Evolutionary conservation across 192 early-diverging fungal genomes (phyloP).

Genomic region (Backusella macrospora): DNA sequence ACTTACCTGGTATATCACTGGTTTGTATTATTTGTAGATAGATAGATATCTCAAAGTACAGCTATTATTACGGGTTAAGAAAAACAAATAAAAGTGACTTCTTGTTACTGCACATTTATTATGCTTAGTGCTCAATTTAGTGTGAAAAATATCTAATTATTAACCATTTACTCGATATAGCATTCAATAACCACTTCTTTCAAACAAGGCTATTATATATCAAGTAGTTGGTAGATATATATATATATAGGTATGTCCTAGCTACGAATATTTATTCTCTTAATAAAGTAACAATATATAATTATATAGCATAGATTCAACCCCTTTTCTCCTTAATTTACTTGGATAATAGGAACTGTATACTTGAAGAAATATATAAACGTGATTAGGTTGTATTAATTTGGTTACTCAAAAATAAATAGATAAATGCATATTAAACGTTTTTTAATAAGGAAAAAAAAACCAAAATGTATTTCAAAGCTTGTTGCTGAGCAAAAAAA

Average conservation of each 20-base stretch:
- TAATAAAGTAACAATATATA: neutral
- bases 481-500: neutral
- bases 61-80: neutral
- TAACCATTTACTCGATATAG: constrained; percentile 2
- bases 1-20: no score
- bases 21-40: no score
- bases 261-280: neutral
- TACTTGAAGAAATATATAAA: neutral
- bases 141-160: neutral
- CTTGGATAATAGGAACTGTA: neutral
- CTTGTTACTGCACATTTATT: neutral
- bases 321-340: neutral
- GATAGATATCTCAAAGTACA: no score
- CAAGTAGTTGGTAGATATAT: neutral
- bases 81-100: neutral
- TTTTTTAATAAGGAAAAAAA: constrained; percentile 7
- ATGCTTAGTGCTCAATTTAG: no score
- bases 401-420: neutral
- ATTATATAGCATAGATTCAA: neutral
- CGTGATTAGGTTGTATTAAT: neutral
- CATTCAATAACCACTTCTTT: neutral
- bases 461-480: neutral
- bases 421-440: neutral
- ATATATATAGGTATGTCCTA: neutral
- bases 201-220: neutral